Evolutionary conservation across 2,329 filamentous ascomycete genomes (phyloP).

Genomic region (Venturia aucupariae): DNA sequence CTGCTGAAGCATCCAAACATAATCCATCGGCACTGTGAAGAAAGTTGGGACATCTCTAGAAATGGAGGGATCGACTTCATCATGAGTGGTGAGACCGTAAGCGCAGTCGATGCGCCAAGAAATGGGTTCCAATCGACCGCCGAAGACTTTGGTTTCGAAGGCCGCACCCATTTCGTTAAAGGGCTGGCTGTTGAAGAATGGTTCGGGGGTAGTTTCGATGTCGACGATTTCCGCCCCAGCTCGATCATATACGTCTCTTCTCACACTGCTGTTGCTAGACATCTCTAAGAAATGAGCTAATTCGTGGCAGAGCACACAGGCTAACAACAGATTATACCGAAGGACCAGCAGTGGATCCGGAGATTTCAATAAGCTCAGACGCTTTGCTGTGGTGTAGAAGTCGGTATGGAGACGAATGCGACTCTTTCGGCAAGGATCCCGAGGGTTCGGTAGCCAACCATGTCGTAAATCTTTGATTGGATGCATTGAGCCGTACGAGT

Average conservation of each 20-base stretch:
- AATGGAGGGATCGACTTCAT: conserved; percentile 17
- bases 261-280: conserved; percentile 28
- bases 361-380: conserved; percentile 27
- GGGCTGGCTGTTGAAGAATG: conserved; percentile 31
- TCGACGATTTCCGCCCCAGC: conserved; percentile 7
- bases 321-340: conserved; percentile 32
- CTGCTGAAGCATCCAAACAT: conserved; percentile 29
- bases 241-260: conserved; percentile 20
- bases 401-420: conserved; percentile 32
- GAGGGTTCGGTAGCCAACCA: conserved; percentile 26
- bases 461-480: conserved; percentile 30
- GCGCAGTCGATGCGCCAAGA: conserved; percentile 31
- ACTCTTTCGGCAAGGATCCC: conserved; percentile 28
- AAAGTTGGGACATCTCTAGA: conserved; percentile 23
- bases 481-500: conserved; percentile 30
- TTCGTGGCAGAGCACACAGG: conserved; percentile 30
- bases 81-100: conserved; percentile 28
- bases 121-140: conserved; percentile 30
- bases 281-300: conserved; percentile 33
- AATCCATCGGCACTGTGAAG: conserved; percentile 32
- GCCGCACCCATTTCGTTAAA: conserved; percentile 32
- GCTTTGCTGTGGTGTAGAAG: conserved; percentile 32
- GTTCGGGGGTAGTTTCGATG: conserved; percentile 24
- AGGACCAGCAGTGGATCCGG: conserved; percentile 32
- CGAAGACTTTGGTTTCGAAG: conserved; percentile 31